Conservation (phyloP, 176 grass and related monocot species). For the Eleusine coracana region DNA sequence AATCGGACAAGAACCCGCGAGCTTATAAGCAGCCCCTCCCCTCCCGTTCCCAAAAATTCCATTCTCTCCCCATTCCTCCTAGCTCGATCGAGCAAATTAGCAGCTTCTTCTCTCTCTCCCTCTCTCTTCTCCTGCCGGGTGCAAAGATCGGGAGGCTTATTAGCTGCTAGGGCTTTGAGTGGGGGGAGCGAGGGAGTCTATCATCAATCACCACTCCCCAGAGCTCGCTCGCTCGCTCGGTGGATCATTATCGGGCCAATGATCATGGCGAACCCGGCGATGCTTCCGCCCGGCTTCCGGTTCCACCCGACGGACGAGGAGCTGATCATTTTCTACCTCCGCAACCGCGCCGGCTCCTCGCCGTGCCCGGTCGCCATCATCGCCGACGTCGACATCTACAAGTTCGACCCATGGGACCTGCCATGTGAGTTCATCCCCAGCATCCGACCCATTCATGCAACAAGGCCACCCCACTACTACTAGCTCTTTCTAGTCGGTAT, state of each 20-base stretch:
- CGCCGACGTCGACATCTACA: slow-evolving; percentile 98
- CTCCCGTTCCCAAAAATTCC: slow-evolving; percentile 71
- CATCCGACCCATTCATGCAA: slow-evolving; percentile 21
- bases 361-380: slow-evolving; percentile 79
- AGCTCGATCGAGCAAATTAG: background rate
- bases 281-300: slow-evolving; percentile 91
- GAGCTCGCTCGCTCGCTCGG: background rate
- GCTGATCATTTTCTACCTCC: slow-evolving; percentile 90
- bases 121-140: background rate
- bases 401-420: slow-evolving; percentile 87
- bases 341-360: slow-evolving; percentile 62
- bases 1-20: slow-evolving; percentile 49
- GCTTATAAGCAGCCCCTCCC: slow-evolving; percentile 59
- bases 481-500: background rate
- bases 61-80: slow-evolving; percentile 32
- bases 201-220: background rate
- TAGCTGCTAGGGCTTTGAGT: slow-evolving; percentile 9
- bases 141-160: background rate
- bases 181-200: background rate
- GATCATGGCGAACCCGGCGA: slow-evolving; percentile 63
- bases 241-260: background rate
- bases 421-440: slow-evolving; percentile 56
- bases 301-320: slow-evolving; percentile 99
- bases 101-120: background rate
- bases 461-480: background rate